Base-by-base conservation (phyloP, 768 basidiomycete species). In the Agrocybe pediades region DNA sequence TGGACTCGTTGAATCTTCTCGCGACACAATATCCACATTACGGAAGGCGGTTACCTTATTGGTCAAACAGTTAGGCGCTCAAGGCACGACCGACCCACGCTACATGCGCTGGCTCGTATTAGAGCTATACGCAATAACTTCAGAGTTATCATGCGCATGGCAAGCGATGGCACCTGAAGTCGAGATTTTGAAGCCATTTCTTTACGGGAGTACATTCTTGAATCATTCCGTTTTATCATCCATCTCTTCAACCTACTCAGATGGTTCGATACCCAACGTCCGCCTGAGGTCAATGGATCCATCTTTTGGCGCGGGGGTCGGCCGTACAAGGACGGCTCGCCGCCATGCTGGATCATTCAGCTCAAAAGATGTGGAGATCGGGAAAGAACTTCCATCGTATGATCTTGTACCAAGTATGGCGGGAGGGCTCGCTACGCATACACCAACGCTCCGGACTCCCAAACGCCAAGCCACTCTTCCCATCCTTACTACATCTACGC, bases 261-360 rank as follows among this genome's bases (percentile, higher is more conserved):
- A 60, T 13, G 51, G 58, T 11, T 44, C 62, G 16, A 42, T 53
- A 26, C 64, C 67, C 19, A 62, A 68, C 26, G 61, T 66, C 43
- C 71, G 71, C 21, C 67, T 71, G 16, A 67, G 70, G 23, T 59
- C 60, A 57, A 62, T 58, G 39, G 71, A 61, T 16, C 58, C 46
- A 25, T 58, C 57, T 54, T 39, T 51, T 25, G 49, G 46, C 36
- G 33, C 57, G 36, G 61, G 70, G 51, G 77, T 79, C 55, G 70
- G 68, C 21, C 84, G 84, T 23, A 86, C 80, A 44, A 79, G 84
- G 23, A 86, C 81, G 45, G 79, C 83, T 20, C 79, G 94, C 41
- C 79, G 95, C 30, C 90, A 96, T 67, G 95, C 91, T 5, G 95
- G 95, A n/a, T 96, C 95, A 3, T 98, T 96, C 73, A 96, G 95